Base-by-base conservation (phyloP, 2,329 filamentous ascomycete species). In the Diaporthe sp. region DNA sequence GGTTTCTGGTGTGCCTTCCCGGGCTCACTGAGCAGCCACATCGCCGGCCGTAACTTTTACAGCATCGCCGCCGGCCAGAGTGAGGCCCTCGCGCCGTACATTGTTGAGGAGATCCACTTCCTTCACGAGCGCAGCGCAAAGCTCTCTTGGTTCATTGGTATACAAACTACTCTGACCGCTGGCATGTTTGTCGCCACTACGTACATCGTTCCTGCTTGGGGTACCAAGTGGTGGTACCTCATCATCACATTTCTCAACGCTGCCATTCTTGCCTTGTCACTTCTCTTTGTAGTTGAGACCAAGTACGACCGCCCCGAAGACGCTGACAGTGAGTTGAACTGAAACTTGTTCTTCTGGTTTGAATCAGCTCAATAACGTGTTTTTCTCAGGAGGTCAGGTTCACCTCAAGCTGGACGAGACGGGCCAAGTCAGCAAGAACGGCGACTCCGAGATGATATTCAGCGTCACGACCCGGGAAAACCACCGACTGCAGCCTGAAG, bases 101-200 rank as follows among this genome's bases (percentile, higher is more conserved):
- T 70, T 7, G 19, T 70, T 19, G 44, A 70, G 28, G 65, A 70
- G 28, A 70, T 70, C 28, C 65, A 70, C 44, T 70, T 70, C 42
- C 65, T 70, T 8, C 65, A 70, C 12, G 44, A 70, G 22, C 65
- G 65, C 15, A 55, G 65, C 17, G 49, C 44, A 25, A 70, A 55
- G 34, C 44, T 70, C 22, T 49, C 65, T 28, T 70, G 65, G 65
- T 70, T 70, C 19, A 70, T 70, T 13, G 44, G 44, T 17, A 44
- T 70, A n/a, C 65, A 70, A 4, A 55, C 65, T 44, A n/a, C 42
- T 3, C 6, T 42, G 2, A 70, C 65, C 2, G 65, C 65, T 31
- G 65, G 44, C 8, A 70, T 70, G 65, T 70, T 70, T 49, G 44
- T 70, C 12, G 65, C 65, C n/a, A 70, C 65, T 2, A 49, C 65